Evolutionary conservation across 306 rosid species (phyloP).

Genomic region (Rosa lucieae): DNA sequence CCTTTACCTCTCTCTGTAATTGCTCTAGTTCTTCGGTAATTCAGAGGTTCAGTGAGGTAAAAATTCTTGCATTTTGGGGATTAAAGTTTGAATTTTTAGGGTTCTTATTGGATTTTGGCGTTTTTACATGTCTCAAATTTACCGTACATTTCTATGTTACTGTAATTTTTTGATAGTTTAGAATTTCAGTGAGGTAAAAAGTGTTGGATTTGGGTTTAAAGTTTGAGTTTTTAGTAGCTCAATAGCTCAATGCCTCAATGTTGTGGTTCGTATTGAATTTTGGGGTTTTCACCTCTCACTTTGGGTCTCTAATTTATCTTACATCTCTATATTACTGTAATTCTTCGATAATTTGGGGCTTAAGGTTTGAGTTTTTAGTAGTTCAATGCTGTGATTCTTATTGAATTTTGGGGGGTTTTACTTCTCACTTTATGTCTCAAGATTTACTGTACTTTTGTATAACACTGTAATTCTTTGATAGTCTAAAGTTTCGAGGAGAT

Average conservation of each 20-base stretch:
- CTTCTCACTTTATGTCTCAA: not conserved
- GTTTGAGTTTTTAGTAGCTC: not conserved
- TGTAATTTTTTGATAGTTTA: not conserved
- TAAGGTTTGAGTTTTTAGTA: too few relatives aligned
- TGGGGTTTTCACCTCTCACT: too few relatives aligned
- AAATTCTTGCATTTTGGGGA: not conserved
- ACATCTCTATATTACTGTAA: not conserved
- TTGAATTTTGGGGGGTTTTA: too few relatives aligned
- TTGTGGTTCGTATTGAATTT: not conserved
- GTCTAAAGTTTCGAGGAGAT: not conserved
- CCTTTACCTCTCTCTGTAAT: not conserved
- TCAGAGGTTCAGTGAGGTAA: not conserved
- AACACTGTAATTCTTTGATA: not conserved
- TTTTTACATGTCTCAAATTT: not conserved
- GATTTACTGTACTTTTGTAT: too few relatives aligned
- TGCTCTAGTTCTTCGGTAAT: not conserved
- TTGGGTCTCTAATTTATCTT: not conserved
- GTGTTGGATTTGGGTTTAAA: not conserved
- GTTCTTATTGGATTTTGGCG: not conserved
- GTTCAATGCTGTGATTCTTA: not conserved
- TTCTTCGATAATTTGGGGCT: constrained; percentile 10
- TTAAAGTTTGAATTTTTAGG: not conserved
- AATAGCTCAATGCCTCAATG: not conserved
- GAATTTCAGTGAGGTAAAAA: not conserved
- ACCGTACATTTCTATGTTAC: not conserved